Evolutionary conservation across 768 basidiomycete genomes (phyloP), one percentile per base, ranked within the genome.

Genomic region (Sarcodon sp.): DNA sequence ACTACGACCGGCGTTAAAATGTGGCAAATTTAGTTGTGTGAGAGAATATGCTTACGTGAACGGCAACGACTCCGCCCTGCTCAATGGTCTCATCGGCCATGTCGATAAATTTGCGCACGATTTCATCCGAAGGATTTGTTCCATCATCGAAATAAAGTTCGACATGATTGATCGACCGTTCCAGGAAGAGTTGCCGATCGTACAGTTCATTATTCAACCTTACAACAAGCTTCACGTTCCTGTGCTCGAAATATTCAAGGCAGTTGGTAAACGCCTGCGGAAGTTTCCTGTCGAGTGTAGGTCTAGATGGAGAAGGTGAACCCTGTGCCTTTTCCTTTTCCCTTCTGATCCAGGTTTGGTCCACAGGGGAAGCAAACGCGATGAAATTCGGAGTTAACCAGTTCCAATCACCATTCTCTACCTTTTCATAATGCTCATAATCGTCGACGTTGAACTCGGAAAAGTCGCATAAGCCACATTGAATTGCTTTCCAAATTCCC

Each of bases 61-160:
- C 86, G 50, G 88, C 88, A 43, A 93, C 82, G 21, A 82, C 86
- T 45, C 88, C 87, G 9, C 87, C 87, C 15, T 57, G 63, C 52
- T 86, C 80, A 43, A 97, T 79, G 31, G 85, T 70, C 15, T 75
- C 68, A 58, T 97, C 93, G 1, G 84, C 79, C 47, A 88, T 66
- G 55, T 87, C 83, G 55, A 99, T 85, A 59, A 99, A 99, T 49
- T 80, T 77, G 47, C 91, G 76, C 39, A 92, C 87, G 56, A 97
- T 96, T 50, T 96, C 89, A 64, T 96, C 88, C 0, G 91, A 85
- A 5, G 94, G 94, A 63, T 98, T 98, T 18, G 92, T 96, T 16
- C 96, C 96, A 61, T 99, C 96, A 63, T 97, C 92, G 55, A 96
- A 98, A 64, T 94, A 97, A 53, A 97, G 75, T 55, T 94, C 91